Conservation (phyloP, 1,284 basidiomycete genomes). For the Veloboletus limbatus region DNA sequence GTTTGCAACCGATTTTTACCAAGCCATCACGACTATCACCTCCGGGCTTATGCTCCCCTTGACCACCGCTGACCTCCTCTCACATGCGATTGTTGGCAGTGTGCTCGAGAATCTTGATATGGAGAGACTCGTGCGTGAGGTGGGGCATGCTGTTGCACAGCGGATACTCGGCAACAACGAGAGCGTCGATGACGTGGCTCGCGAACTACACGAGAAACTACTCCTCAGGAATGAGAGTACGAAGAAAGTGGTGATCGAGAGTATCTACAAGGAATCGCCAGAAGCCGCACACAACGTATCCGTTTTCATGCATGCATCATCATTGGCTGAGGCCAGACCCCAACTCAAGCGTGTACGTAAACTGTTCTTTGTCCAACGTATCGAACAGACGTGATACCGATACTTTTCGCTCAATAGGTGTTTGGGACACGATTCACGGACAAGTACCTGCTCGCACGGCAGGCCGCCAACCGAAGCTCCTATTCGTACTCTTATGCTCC, state of each 20-base stretch:
- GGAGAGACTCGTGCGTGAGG: conserved; percentile 93
- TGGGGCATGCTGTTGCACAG: conserved; percentile 90
- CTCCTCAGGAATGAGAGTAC: conserved; percentile 93
- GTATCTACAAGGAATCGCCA: conserved; percentile 89
- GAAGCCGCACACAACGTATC: conserved; percentile 90
- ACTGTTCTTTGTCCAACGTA: not conserved
- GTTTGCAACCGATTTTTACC: conserved; percentile 95
- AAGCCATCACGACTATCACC: conserved; percentile 88
- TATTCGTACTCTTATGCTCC: conserved; percentile 38
- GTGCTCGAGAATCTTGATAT: conserved; percentile 98
- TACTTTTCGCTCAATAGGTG: conserved; percentile 50
- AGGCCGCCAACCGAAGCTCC: conserved; percentile 50
- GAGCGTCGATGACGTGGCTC: conserved; percentile 95
- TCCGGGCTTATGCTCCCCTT: conserved; percentile 95
- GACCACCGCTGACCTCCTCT: conserved; percentile 91
- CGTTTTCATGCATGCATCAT: conserved; percentile 77
- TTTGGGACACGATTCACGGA: conserved; percentile 91
- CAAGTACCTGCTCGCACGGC: conserved; percentile 81
- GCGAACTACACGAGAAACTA: conserved; percentile 88
- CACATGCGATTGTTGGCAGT: conserved; percentile 97
- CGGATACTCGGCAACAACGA: conserved; percentile 87
- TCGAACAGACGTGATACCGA: conserved; percentile 1
- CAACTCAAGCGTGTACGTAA: conserved; percentile 79
- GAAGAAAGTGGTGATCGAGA: conserved; percentile 94
- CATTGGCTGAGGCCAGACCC: conserved; percentile 74